Evolutionary conservation across 768 basidiomycete genomes (phyloP).

Genomic region (Lentinula edodes): DNA sequence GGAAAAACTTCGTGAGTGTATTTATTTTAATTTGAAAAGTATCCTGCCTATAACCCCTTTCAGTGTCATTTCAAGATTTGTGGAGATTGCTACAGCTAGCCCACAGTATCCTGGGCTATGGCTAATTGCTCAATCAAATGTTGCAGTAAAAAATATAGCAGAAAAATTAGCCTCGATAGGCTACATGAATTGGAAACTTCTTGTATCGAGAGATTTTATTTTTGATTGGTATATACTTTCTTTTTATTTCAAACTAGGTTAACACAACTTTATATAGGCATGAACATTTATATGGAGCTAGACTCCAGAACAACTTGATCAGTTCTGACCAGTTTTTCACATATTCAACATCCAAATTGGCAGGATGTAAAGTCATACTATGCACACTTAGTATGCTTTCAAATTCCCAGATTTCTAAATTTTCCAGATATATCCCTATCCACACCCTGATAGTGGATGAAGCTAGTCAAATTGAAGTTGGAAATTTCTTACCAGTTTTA

Average conservation of each 20-base stretch:
- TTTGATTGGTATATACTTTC: constrained; percentile 48
- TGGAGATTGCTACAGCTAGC: constrained; percentile 36
- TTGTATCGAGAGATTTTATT: constrained; percentile 69
- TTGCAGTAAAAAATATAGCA: constrained; percentile 87
- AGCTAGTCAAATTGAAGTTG: constrained; percentile 55
- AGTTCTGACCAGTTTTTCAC: constrained; percentile 33
- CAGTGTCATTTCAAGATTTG: constrained; percentile 57
- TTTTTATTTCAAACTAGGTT: constrained; percentile 1
- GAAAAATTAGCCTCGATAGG: constrained; percentile 60
- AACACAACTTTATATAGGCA: constrained; percentile 46
- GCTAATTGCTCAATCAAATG: constrained; percentile 82
- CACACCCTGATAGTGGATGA: constrained; percentile 57
- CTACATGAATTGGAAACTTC: constrained; percentile 53
- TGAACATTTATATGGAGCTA: constrained; percentile 61
- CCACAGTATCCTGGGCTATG: constrained; percentile 50
- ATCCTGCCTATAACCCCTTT: background rate
- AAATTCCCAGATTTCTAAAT: constrained; percentile 23
- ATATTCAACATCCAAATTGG: constrained; percentile 18
- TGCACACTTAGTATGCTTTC: constrained; percentile 80
- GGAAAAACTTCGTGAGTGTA: constrained; percentile 52
- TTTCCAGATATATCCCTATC: constrained; percentile 34
- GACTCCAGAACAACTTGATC: constrained; percentile 45
- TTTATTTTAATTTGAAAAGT: background rate
- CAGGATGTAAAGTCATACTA: constrained; percentile 53
- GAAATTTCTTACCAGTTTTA: constrained; percentile 26